phyloP scores from a whole-genome alignment of 176 grass and related monocot species.

The Phyllostachys edulis region DNA sequence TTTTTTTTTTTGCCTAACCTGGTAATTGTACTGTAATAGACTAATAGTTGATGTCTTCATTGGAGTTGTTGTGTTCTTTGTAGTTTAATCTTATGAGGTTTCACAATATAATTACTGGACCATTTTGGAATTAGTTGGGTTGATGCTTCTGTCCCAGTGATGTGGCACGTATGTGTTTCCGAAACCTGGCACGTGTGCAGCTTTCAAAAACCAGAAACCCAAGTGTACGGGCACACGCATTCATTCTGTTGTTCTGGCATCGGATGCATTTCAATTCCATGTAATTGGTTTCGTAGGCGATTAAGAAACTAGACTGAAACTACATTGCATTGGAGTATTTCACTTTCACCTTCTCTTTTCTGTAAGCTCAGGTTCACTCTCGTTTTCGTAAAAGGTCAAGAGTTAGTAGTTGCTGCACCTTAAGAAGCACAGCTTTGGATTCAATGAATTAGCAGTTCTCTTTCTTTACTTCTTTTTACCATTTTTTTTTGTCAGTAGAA shows the following conservation, averaged over 20 bases:
- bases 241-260: background rate
- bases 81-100: background rate
- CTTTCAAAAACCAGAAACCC: background rate
- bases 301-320: background rate
- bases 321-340: background rate
- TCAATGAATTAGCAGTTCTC: background rate
- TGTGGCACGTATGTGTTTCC: background rate
- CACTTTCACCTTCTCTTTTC: background rate
- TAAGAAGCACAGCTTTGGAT: slow-evolving; percentile 19
- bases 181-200: background rate
- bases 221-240: background rate
- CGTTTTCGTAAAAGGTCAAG: background rate
- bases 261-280: too few relatives aligned
- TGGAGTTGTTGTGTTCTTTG: background rate
- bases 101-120: background rate
- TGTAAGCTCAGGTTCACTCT: slow-evolving; percentile 39
- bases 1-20: background rate
- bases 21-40: background rate
- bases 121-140: background rate
- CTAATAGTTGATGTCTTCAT: background rate
- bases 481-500: too few relatives aligned
- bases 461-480: too few relatives aligned
- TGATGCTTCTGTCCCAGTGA: too few relatives aligned
- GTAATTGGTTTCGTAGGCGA: background rate
- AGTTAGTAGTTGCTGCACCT: slow-evolving; percentile 24